Base-by-base conservation (phyloP, 495 filamentous ascomycete species). In the Aspergillus incahuasiensis region DNA sequence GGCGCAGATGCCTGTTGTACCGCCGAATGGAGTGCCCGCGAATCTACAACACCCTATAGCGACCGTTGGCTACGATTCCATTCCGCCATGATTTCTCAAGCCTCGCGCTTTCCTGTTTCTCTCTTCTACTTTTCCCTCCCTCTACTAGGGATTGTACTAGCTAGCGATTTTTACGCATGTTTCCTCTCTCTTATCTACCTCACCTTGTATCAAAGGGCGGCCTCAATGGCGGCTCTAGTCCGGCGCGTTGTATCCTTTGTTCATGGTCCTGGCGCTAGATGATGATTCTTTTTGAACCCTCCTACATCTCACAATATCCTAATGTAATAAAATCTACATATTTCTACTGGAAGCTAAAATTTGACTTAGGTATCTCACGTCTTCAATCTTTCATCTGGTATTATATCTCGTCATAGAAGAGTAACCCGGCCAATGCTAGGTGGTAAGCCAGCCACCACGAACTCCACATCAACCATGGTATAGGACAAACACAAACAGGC, bases 1-100 rank as follows among this genome's bases (percentile, higher is more conserved):
- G 35, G 52, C 32, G 28, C 19, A 59, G 21, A 24, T 54, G 21
- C 41, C 65, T 15, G 40, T 58, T 34, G 41, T 59, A 41, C 15
- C 51, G 46, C 5, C 38, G 28, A 47, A 40, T 30, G 52, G 47
- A 13, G n/a, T 21, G 24, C 55, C 61, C 59, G 62, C 58, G 34
- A 47, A 51, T 21, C 48, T 41, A 32, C 11, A 15, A 15, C 49
- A 63, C 24, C 34, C 7, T 8, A 32, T 43, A 52, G 22, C 21
- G 38, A 20, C 22, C 15, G 13, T 12, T 18, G 49, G 49, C 40
- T 28, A 50, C 30, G 22, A 24, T 7, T n/a, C n/a, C n/a, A 42
- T 25, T 18, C 48, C 48, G 13, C 39, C 49, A 8, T 52, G 49
- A 24, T 21, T n/a, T n/a, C 30, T 12, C 30, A 6, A 38, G 7